Conservation (phyloP, 495 filamentous ascomycete genomes). For the Daldinia loculata region DNA sequence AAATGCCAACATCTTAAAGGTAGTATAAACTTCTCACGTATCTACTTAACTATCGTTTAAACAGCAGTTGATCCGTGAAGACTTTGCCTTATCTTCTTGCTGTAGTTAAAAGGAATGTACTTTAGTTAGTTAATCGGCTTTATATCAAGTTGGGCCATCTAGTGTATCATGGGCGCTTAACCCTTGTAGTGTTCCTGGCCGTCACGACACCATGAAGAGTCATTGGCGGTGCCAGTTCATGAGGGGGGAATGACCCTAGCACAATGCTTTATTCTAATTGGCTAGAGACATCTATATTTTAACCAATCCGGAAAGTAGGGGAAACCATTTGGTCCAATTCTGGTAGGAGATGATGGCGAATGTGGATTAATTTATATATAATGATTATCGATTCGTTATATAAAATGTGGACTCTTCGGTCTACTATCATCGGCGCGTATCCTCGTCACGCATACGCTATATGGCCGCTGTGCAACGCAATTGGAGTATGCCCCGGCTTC, state of each 20-base stretch:
- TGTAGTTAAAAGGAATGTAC: neutral
- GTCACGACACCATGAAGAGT: neutral
- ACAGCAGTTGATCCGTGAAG: too few species aligned
- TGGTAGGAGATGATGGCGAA: conserved; percentile 7
- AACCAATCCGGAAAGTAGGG: conserved; percentile 32
- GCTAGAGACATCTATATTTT: conserved; percentile 6
- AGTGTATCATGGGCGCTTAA: conserved; percentile 27
- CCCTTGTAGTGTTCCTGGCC: neutral
- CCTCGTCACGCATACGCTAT: conserved; percentile 13
- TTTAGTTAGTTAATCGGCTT: neutral
- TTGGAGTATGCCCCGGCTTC: conserved; percentile 24
- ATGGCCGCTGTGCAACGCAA: conserved; percentile 13
- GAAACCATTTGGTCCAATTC: conserved; percentile 3
- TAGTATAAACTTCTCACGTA: too few species aligned
- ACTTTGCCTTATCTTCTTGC: too few species aligned
- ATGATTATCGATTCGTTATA: conserved; percentile 20
- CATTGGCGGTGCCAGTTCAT: conserved; percentile 13
- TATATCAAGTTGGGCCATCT: neutral
- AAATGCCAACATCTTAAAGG: too few species aligned
- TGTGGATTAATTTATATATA: conserved; percentile 2
- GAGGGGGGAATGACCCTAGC: neutral
- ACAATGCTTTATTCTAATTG: conserved; percentile 22
- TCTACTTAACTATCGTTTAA: too few species aligned
- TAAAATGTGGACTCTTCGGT: conserved; percentile 5
- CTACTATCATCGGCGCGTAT: conserved; percentile 19